A percentile compares a stretch with the other conserved stretches of the same genome.
Evolutionary conservation across 805 yeast species (phyloP).

Genomic region (Candida argentea): DNA sequence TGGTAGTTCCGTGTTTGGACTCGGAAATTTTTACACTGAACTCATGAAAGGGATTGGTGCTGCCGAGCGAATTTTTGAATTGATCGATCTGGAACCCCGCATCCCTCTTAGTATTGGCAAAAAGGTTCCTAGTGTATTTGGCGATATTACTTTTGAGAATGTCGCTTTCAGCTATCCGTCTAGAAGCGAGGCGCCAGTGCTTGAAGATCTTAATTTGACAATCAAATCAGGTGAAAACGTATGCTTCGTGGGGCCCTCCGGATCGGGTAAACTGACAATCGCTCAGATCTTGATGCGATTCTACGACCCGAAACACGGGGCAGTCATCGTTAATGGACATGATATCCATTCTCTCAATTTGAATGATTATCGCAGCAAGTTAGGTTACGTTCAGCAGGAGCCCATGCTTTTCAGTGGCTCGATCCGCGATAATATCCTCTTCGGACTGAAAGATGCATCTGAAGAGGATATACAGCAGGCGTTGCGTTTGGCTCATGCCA

Average conservation of each 20-base stretch:
- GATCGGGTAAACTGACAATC: conserved; percentile 90
- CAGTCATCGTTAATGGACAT: conserved; percentile 53
- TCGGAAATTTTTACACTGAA: conserved; percentile 87
- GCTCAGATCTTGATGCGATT: conserved; percentile 70
- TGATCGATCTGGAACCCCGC: conserved; percentile 65
- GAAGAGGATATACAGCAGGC: conserved; percentile 54
- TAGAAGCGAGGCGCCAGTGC: conserved; percentile 60
- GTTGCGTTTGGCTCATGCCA: conserved; percentile 62
- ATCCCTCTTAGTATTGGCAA: conserved; percentile 61
- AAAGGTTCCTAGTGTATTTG: conserved; percentile 32
- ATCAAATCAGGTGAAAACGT: conserved; percentile 78
- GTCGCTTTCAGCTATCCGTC: conserved; percentile 78
- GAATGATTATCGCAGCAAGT: conserved; percentile 57
- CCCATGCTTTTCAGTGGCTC: conserved; percentile 85
- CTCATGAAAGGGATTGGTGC: conserved; percentile 98
- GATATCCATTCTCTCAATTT: conserved; percentile 57
- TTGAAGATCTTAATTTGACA: conserved; percentile 46
- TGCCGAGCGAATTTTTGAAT: conserved; percentile 81
- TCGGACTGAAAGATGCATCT: conserved; percentile 54
- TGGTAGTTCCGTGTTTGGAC: conserved; percentile 85
- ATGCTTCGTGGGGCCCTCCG: conserved; percentile 95
- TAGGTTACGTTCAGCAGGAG: conserved; percentile 92
- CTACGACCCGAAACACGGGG: conserved; percentile 68
- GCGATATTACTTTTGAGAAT: conserved; percentile 51
- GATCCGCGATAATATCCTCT: conserved; percentile 70